phyloP scores from a whole-genome alignment of 2,329 filamentous ascomycete genomes.

The Fusarium fracticaudum region DNA sequence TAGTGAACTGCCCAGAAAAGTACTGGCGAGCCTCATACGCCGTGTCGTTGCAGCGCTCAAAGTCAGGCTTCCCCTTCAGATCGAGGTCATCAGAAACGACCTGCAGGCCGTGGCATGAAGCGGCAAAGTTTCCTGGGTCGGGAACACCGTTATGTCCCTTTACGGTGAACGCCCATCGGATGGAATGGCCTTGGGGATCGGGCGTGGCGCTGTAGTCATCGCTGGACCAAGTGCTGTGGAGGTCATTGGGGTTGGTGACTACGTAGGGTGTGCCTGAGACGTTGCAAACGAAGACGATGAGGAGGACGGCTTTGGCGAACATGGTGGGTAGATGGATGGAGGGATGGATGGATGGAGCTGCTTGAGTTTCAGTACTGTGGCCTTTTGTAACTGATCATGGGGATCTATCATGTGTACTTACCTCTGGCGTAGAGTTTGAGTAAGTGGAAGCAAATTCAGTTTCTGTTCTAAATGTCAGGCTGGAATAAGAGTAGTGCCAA shows the following conservation, averaged over 20 bases:
- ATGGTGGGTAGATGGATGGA: background rate
- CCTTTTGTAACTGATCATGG: too few species aligned
- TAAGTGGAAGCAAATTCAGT: too few species aligned
- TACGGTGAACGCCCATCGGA: background rate
- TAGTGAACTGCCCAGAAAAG: background rate
- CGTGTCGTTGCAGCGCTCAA: background rate
- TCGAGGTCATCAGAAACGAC: background rate
- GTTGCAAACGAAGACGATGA: background rate
- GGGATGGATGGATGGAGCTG: background rate
- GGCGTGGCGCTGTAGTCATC: background rate
- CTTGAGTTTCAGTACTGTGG: background rate
- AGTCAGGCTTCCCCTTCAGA: background rate
- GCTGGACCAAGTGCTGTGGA: background rate
- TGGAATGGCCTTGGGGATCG: background rate
- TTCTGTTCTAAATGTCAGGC: background rate
- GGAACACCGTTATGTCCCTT: background rate
- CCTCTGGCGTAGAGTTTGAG: rapidly evolving
- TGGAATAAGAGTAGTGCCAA: rapidly evolving
- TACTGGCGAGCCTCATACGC: background rate
- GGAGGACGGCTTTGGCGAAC: background rate
- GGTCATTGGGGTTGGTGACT: background rate
- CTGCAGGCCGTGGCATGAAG: background rate
- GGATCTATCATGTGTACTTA: background rate
- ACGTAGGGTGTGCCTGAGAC: background rate
- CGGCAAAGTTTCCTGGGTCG: background rate